Conservation (phyloP, 140 eudicot species). For the Cichorium intybus region DNA sequence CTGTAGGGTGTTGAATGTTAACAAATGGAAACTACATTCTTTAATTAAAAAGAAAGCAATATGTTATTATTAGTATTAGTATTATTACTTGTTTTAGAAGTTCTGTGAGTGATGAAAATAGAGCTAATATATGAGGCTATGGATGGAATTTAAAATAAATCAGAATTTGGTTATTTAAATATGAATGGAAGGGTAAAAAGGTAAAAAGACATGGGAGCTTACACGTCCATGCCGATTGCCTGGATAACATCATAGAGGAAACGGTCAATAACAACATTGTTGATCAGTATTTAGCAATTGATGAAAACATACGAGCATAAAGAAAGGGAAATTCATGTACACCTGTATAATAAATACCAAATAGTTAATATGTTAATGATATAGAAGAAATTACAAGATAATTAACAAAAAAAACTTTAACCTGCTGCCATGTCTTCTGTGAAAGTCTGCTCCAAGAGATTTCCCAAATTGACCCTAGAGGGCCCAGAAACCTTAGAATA, state of each 20-base stretch:
- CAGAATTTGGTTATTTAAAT: not conserved
- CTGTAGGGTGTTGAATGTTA: slow-evolving; percentile 24
- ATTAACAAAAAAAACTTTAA: not conserved
- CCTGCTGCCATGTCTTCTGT: slow-evolving; percentile 65
- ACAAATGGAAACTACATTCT: slow-evolving; percentile 5
- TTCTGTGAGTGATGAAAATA: too few species aligned
- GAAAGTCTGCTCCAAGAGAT: too few species aligned
- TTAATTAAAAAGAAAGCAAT: not conserved
- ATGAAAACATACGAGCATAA: too few species aligned
- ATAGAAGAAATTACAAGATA: not conserved
- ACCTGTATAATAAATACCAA: slow-evolving; percentile 33
- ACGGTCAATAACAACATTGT: slow-evolving; percentile 39
- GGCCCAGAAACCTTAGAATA: too few species aligned
- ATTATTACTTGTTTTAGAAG: slow-evolving; percentile 57
- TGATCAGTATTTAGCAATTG: slow-evolving; percentile 59
- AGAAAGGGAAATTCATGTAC: too few species aligned
- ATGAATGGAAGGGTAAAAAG: not conserved
- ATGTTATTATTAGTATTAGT: too few species aligned
- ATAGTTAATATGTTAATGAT: not conserved
- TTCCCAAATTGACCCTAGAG: too few species aligned
- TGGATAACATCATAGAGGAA: slow-evolving; percentile 49
- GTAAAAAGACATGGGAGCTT: slow-evolving; percentile 9
- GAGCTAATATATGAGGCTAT: slow-evolving; percentile 50
- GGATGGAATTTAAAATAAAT: not conserved
- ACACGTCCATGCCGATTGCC: slow-evolving; percentile 69